Conservation (phyloP, 2,329 filamentous ascomycete genomes). For the Colletotrichum sp. region DNA sequence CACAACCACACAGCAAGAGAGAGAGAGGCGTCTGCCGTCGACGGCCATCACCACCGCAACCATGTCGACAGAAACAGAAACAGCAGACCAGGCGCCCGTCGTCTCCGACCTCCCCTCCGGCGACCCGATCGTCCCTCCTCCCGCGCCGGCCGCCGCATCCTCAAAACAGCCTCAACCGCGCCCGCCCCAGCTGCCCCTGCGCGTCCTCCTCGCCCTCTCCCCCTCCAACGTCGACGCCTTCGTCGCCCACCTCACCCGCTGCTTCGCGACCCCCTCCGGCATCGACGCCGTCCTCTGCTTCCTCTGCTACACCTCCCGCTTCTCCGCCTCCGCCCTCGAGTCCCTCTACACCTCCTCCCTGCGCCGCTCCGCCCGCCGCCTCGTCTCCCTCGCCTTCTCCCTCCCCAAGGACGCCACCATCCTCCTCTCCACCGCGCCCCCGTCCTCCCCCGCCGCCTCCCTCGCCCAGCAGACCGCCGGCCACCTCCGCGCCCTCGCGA, state of each 20-base stretch:
- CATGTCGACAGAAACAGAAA: conserved; percentile 22
- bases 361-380: conserved; percentile 52
- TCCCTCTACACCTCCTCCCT: conserved; percentile 62
- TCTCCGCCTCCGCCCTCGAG: conserved; percentile 57
- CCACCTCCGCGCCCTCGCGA: conserved; percentile 65
- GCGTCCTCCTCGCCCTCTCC: conserved; percentile 35
- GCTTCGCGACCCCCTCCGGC: conserved; percentile 71
- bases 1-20: neutral
- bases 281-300: conserved; percentile 74
- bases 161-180: conserved; percentile 8
- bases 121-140: conserved; percentile 36
- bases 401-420: conserved; percentile 57
- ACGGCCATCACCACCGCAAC: neutral
- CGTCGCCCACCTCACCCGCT: conserved; percentile 62
- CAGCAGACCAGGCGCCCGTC: conserved; percentile 22
- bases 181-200: conserved; percentile 26
- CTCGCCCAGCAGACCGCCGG: conserved; percentile 53
- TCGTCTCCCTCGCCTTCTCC: conserved; percentile 57
- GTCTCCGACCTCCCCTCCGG: conserved; percentile 40
- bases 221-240: conserved; percentile 56
- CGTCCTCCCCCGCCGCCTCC: conserved; percentile 42
- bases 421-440: conserved; percentile 43
- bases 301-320: conserved; percentile 69
- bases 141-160: neutral
- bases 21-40: neutral